Percentiles rank a stretch among this genome's conserved stretches.
phyloP scores from a whole-genome alignment of 1,284 basidiomycete species.

The Termitomyces sp. region DNA sequence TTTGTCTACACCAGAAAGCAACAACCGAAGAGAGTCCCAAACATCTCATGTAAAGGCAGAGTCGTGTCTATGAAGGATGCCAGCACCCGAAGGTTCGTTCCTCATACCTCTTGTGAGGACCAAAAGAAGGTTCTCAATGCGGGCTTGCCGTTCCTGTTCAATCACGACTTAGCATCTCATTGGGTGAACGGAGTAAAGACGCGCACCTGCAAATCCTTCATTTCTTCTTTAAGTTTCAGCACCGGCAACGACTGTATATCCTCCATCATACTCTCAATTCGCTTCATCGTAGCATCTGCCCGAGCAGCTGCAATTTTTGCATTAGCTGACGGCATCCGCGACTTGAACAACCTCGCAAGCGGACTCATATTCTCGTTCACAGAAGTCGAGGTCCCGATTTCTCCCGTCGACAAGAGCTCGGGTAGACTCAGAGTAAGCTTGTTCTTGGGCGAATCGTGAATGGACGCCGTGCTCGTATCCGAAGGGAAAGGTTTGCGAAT shows the following conservation, averaged over 20 bases:
- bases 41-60: not conserved
- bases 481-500: slow-evolving; percentile 18
- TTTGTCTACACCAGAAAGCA: not conserved
- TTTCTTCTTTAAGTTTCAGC: slow-evolving; percentile 63
- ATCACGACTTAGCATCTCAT: not conserved
- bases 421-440: slow-evolving; percentile 7
- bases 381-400: not conserved
- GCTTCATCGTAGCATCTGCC: slow-evolving; percentile 39
- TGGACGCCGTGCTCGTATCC: slow-evolving; percentile 10
- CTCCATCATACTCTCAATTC: slow-evolving; percentile 57
- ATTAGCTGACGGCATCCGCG: slow-evolving; percentile 20
- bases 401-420: slow-evolving; percentile 3
- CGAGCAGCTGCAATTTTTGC: slow-evolving; percentile 23
- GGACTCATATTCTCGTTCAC: slow-evolving; percentile 35
- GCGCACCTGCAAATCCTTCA: slow-evolving; percentile 71
- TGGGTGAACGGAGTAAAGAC: slow-evolving; percentile 2
- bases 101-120: slow-evolving; percentile 47
- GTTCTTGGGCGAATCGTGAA: slow-evolving; percentile 9
- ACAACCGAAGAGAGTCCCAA: not conserved
- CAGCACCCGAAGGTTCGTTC: slow-evolving; percentile 24
- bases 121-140: slow-evolving; percentile 68
- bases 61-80: slow-evolving; percentile 1
- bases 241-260: slow-evolving; percentile 59
- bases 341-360: slow-evolving; percentile 46
- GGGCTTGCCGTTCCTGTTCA: slow-evolving; percentile 64